Evolutionary conservation across 495 filamentous ascomycete genomes (phyloP), one percentile per base, ranked within the genome.

Genomic region (Aspergillus avenaceus): DNA sequence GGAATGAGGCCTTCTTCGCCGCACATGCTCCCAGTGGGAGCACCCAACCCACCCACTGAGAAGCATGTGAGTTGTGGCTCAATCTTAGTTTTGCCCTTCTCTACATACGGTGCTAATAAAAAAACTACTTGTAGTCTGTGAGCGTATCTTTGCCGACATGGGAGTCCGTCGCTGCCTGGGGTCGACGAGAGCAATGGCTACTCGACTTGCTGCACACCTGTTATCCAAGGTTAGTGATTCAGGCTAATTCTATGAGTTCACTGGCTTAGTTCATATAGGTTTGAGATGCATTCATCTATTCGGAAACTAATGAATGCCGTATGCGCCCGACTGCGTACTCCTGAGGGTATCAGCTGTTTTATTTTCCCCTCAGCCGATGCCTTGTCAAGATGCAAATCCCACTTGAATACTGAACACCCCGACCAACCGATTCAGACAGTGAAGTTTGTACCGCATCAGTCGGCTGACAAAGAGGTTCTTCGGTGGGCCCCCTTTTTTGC

Each of bases 131-230:
- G 2, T 5, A 46, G 44, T 46, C 44, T 24, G 45, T 54, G 8
- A 42, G 42, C 28, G 54, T 50, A 21, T 57, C 54, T 23, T 41
- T 48, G 50, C 54, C 54, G 36, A 57, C 50, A 40, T 52, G 50
- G 45, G 44, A 48, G 14, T 36, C 34, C 25, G 43, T 45, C 8
- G 31, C 27, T n/a, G 45, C 32, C 0, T 54, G 44, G 43, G 51
- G 34, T 38, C 37, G 26, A 8, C 51, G 36, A 21, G 44, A 54
- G 12, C 19, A 41, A 19, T 13, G 16, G 19, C 21, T 52, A 8
- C 19, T 56, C 42, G 29, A 28, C 27, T 19, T 8, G 14, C 42
- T 54, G 45, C 28, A 54, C n/a, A 54, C 43, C 11, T 45, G 40
- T 7, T 54, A 54, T 31, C 51, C 51, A 18, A 22, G 50, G 40